A percentile compares a stretch with the other conserved stretches of the same genome.
Conservation (phyloP, 192 early-diverging fungal species). For the Backusella luteola region DNA sequence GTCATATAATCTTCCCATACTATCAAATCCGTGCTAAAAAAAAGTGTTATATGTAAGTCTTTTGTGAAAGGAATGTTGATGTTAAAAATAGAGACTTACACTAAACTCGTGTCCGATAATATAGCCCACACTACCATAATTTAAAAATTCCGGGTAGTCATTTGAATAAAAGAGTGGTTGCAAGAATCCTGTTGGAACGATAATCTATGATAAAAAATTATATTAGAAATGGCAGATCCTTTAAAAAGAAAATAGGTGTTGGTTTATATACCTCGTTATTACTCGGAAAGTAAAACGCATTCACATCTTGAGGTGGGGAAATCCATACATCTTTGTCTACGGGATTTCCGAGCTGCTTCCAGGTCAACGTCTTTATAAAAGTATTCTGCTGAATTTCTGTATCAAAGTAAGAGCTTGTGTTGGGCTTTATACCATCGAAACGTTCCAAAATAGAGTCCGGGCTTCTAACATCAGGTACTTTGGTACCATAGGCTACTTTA, state of each 20-base stretch:
- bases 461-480: slow-evolving; percentile 51
- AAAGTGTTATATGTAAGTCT: neutral
- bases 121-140: slow-evolving; percentile 57
- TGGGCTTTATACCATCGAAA: slow-evolving; percentile 48
- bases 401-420: slow-evolving; percentile 54
- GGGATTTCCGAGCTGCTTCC: slow-evolving; percentile 32
- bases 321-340: slow-evolving; percentile 50
- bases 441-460: slow-evolving; percentile 50
- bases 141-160: slow-evolving; percentile 47
- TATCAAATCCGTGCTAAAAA: slow-evolving; percentile 51
- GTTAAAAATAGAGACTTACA: slow-evolving; percentile 20
- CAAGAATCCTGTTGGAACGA: slow-evolving; percentile 48
- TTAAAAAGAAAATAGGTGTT: too few species aligned
- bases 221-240: neutral
- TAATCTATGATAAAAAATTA: slow-evolving; percentile 26
- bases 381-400: slow-evolving; percentile 49
- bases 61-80: neutral
- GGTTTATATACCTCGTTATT: neutral
- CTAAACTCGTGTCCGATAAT: slow-evolving; percentile 54
- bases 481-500: slow-evolving; percentile 62
- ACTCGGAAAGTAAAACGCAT: neutral
- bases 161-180: slow-evolving; percentile 42
- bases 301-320: slow-evolving; percentile 42
- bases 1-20: slow-evolving; percentile 45
- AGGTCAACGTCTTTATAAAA: slow-evolving; percentile 32